These are phyloP conservation scores for Axilococcus clingmanii DNA, from an alignment of 139 green algal species.

Conservation along the genomic window DNA sequence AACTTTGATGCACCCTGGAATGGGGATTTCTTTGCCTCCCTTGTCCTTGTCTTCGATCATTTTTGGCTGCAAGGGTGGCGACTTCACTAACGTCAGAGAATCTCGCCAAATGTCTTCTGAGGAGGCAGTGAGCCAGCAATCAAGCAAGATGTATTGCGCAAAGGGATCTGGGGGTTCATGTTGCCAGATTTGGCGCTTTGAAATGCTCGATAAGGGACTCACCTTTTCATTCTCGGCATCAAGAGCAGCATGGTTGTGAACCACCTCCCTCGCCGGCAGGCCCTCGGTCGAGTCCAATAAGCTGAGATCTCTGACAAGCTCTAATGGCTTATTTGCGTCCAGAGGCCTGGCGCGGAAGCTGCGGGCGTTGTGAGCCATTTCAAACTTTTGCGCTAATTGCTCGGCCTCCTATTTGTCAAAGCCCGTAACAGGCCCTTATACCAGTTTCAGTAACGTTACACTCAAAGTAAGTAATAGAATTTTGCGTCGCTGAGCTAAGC, in stretches of 20 bases:
- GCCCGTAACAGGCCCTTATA: not conserved
- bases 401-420: not conserved
- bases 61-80: not conserved
- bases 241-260: slow-evolving; percentile 42
- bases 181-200: no score
- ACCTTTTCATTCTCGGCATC: slow-evolving; percentile 56
- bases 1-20: slow-evolving; percentile 49
- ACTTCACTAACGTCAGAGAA: not conserved
- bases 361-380: not conserved
- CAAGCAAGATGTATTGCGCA: no score
- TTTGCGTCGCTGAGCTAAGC: no score
- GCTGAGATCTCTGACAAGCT: slow-evolving; percentile 58
- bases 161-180: no score
- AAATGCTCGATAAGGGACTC: not conserved
- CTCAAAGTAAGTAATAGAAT: no score
- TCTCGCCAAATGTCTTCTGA: not conserved
- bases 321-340: slow-evolving; percentile 56
- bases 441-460: not conserved
- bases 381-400: not conserved
- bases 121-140: no score
- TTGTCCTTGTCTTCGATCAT: not conserved
- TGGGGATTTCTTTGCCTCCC: slow-evolving; percentile 54
- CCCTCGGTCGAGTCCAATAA: slow-evolving; percentile 56
- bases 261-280: slow-evolving; percentile 26
- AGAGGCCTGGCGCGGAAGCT: slow-evolving; percentile 55